These are phyloP conservation scores for Rutstroemia sp. DNA, from an alignment of 2,329 filamentous ascomycete species.

Conservation along the genomic window DNA sequence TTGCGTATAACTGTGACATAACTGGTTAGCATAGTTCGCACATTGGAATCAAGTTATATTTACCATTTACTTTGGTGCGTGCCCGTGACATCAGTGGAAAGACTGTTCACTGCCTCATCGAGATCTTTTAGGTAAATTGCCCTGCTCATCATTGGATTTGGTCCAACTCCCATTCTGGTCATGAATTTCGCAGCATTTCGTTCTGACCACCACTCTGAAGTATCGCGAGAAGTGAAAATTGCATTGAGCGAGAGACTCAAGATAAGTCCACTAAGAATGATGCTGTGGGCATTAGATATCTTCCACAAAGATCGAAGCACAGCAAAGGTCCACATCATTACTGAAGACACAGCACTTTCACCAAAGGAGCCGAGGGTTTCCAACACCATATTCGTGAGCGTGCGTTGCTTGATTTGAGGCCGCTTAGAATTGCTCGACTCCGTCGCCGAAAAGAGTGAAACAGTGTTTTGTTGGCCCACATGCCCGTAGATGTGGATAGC, in stretches of 20 bases:
- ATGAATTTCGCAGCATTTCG: conserved; percentile 75
- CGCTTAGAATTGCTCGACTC: conserved; percentile 40
- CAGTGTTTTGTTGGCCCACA: conserved; percentile 60
- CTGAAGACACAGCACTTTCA: conserved; percentile 65
- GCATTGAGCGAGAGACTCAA: conserved; percentile 67
- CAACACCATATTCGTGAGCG: conserved; percentile 60
- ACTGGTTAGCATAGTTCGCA: conserved; percentile 12
- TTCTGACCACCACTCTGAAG: conserved; percentile 78
- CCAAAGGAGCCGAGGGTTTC: conserved; percentile 67
- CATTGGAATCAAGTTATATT: conserved; percentile 13
- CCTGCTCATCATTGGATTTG: conserved; percentile 75
- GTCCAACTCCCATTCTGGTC: conserved; percentile 69
- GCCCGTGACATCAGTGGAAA: conserved; percentile 14
- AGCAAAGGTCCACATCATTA: conserved; percentile 72
- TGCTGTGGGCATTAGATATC: conserved; percentile 62
- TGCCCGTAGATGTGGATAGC: conserved; percentile 74
- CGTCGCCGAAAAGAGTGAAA: conserved; percentile 48
- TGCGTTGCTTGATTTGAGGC: conserved; percentile 51
- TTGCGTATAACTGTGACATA: conserved; percentile 43
- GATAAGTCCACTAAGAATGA: conserved; percentile 63
- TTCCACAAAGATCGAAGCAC: conserved; percentile 58
- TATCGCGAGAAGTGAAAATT: conserved; percentile 66
- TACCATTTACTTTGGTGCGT: conserved; percentile 43
- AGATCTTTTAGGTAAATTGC: conserved; percentile 79
- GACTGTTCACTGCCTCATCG: conserved; percentile 46